phyloP scores from a whole-genome alignment of 371 early-diverging fungal genomes.

The Mucor circinelloides region DNA sequence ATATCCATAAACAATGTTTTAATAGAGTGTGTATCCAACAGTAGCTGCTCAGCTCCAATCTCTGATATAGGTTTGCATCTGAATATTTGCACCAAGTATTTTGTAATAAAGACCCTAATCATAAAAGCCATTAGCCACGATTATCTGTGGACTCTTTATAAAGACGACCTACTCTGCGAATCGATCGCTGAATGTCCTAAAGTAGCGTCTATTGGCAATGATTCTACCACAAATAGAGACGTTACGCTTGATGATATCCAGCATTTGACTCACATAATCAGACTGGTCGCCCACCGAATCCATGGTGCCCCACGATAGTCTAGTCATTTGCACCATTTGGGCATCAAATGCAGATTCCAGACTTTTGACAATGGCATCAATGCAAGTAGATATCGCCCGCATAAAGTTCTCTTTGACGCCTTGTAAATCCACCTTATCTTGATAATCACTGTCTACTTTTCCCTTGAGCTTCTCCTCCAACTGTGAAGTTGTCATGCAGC shows the following conservation, averaged over 20 bases:
- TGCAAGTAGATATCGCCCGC: slow-evolving; percentile 55
- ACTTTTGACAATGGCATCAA: slow-evolving; percentile 68
- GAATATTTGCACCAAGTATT: slow-evolving; percentile 65
- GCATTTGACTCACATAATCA: slow-evolving; percentile 76
- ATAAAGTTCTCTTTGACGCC: slow-evolving; percentile 78
- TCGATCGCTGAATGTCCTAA: slow-evolving; percentile 87
- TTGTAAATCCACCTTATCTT: slow-evolving; percentile 67
- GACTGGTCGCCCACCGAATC: slow-evolving; percentile 94
- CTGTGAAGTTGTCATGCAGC: slow-evolving; percentile 80
- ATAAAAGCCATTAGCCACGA: background rate
- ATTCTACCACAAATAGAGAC: slow-evolving; percentile 58
- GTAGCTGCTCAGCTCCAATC: slow-evolving; percentile 88
- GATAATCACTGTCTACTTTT: slow-evolving; percentile 70
- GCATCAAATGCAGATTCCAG: slow-evolving; percentile 69
- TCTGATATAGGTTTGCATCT: slow-evolving; percentile 82
- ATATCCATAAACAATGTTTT: slow-evolving; percentile 77
- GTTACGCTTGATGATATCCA: slow-evolving; percentile 50
- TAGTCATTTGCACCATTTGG: slow-evolving; percentile 69
- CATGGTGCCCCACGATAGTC: slow-evolving; percentile 78
- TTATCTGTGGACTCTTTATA: background rate
- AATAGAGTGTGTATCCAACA: slow-evolving; percentile 91
- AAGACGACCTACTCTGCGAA: slow-evolving; percentile 74
- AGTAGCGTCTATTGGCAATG: slow-evolving; percentile 76
- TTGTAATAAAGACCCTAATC: slow-evolving; percentile 62
- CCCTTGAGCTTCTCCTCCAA: slow-evolving; percentile 86